phyloP scores from a whole-genome alignment of 805 yeast genomes.

The Myxozyma neotropica region DNA sequence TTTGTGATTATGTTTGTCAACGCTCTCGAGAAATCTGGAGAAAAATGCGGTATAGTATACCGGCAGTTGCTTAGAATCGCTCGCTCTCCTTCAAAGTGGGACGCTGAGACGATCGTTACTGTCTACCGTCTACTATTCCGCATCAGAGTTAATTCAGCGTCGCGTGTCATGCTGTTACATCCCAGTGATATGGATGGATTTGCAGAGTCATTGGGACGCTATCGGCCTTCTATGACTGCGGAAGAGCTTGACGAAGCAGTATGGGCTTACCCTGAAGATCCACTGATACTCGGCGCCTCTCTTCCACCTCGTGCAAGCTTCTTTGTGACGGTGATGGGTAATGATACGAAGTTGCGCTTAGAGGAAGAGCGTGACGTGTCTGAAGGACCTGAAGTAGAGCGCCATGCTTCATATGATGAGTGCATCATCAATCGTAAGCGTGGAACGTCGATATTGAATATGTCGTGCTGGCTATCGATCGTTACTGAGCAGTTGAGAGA shows the following conservation, averaged over 20 bases:
- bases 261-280: conserved; percentile 67
- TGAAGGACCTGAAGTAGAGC: conserved; percentile 34
- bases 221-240: conserved; percentile 41
- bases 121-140: conserved; percentile 57
- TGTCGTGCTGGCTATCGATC: conserved; percentile 51
- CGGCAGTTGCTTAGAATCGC: conserved; percentile 40
- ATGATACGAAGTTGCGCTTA: conserved; percentile 9
- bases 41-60: conserved; percentile 43
- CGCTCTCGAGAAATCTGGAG: conserved; percentile 46
- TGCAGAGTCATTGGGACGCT: conserved; percentile 60
- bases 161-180: conserved; percentile 52
- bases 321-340: conserved; percentile 24
- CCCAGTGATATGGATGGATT: conserved; percentile 68
- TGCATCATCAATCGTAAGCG: conserved; percentile 13
- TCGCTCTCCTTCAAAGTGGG: conserved; percentile 25
- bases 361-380: conserved; percentile 35
- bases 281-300: conserved; percentile 52
- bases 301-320: conserved; percentile 49
- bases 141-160: conserved; percentile 53
- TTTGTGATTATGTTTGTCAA: conserved; percentile 42
- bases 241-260: conserved; percentile 39
- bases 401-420: conserved; percentile 2
- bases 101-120: conserved; percentile 44
- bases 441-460: conserved; percentile 27
- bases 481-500: conserved; percentile 54